Evolutionary conservation across 306 rosid genomes (phyloP), one percentile per base, ranked within the genome.

Genomic region (Pachyrhizus erosus): DNA sequence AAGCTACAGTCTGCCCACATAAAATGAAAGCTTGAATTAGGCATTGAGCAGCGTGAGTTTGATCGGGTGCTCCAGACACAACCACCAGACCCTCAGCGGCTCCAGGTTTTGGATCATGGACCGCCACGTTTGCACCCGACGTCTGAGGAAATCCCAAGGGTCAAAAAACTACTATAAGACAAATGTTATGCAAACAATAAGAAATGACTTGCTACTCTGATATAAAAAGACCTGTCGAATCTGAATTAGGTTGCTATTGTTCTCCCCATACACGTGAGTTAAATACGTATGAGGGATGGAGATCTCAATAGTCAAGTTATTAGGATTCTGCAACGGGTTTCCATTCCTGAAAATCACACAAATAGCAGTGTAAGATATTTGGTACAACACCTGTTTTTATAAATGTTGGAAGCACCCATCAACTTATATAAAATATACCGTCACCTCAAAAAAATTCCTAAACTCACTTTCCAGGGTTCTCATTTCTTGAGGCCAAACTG

Each of bases 1-100:
- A 81, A 62, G 84, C 79, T 82, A 84, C 84, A 15, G 93, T 79
- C 79, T 82, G 91, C 66, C 97, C 95, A 31, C 90, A 86, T 70
- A 94, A 80, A 72, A 94, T 92, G 92, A 94, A 94, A 72, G 90
- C 98, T n/a, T 94, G 98, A 81, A 92, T 87, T 34, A 94, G 98
- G 81, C 91, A 81, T 71, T 92, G 97, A 34, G 98, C 95, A 80
- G 86, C 84, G 20, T 84, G 90, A 49, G 84, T 87, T 86, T 91
- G 94, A 67, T 83, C 91, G 0, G 91, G 89, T 23, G 87, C 62
- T 78, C 98, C 98, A 5, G 91, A 86, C 61, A 92, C 83, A 14
- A 67, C 71, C 52, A 88, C 92, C 76, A 80, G 42, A 52, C 90
- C 92, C 83, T 92, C 97, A 2, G 79, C 33, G 2, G 87, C 92